Evolutionary conservation across 352 stramenopile genomes (phyloP).

Genomic region (Globisporangium apiculatum): DNA sequence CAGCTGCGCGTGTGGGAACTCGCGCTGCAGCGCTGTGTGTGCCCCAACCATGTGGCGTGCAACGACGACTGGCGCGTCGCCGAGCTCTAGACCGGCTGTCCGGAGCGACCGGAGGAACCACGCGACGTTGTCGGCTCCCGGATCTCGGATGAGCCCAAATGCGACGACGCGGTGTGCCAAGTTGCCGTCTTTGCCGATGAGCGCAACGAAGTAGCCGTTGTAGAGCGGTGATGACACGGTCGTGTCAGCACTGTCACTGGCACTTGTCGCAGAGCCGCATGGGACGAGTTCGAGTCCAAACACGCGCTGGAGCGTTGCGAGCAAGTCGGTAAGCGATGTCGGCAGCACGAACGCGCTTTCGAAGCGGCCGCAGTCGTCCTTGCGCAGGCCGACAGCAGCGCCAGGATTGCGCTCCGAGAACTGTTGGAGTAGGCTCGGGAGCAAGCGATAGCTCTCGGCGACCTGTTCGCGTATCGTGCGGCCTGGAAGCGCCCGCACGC

Average conservation of each 20-base stretch:
- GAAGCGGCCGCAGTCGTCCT: slow-evolving; percentile 55
- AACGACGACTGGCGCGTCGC: slow-evolving; percentile 50
- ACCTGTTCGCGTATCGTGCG: slow-evolving; percentile 64
- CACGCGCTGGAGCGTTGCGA: slow-evolving; percentile 53
- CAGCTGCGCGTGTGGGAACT: slow-evolving; percentile 46
- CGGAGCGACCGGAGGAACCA: slow-evolving; percentile 66
- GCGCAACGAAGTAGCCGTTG: slow-evolving; percentile 45
- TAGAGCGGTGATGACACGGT: slow-evolving; percentile 17
- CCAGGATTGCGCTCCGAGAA: slow-evolving; percentile 69
- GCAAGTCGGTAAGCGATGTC: slow-evolving; percentile 33
- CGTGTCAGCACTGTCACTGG: slow-evolving; percentile 14
- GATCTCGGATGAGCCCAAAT: slow-evolving; percentile 58
- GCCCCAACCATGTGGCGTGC: slow-evolving; percentile 52
- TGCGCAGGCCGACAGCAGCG: slow-evolving; percentile 53
- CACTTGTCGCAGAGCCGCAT: slow-evolving; percentile 22
- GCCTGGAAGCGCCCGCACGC: slow-evolving; percentile 62
- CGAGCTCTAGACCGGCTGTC: slow-evolving; percentile 37
- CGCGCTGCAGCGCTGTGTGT: slow-evolving; percentile 41
- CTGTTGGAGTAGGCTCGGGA: slow-evolving; percentile 62
- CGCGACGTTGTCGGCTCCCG: slow-evolving; percentile 60
- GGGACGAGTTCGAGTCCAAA: slow-evolving; percentile 70
- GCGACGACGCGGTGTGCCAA: slow-evolving; percentile 60
- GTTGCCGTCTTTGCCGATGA: slow-evolving; percentile 66
- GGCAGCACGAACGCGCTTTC: slow-evolving; percentile 68
- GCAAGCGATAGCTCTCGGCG: slow-evolving; percentile 78